Evolutionary conservation across 2,329 filamentous ascomycete species (phyloP), one percentile per base, ranked within the genome.

Genomic region (Massarina eburnea): DNA sequence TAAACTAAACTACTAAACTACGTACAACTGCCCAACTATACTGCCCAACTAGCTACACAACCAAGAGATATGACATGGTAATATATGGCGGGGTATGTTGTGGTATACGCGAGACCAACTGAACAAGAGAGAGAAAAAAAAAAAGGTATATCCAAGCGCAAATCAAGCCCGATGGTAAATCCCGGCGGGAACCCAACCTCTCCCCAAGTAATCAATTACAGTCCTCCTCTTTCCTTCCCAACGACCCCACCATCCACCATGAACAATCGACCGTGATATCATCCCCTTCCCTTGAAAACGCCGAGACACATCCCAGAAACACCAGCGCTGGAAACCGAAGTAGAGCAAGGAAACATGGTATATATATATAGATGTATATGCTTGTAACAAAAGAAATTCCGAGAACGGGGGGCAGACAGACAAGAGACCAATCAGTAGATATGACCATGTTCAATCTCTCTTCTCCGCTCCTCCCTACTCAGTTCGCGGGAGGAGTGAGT

Each of bases 401-500:
- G 26, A 29, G 26, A 29, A 8, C 8, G 33, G 33, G 4, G 5
- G 9, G 19, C 17, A 37, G 8, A 24, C 21, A 35, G 20, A 8
- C 7, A 33, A 26, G 34, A n/a, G 26, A 21, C 17, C 19, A 14
- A 22, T 18, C 34, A 38, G 15, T 32, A 40, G 27, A 39, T 33
- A 15, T 39, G 45, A 8, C 71, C 70, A 40, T 71, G 46, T 51
- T 74, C 72, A 45, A 74, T 74, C 53, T 74, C 70, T 40, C 66
- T 46, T 53, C 71, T 59, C 42, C 72, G 54, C 49, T 71, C 66
- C 41, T 69, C 70, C n/a, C 68, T 59, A 37, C 69, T 71, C 29
- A 68, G 39, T 7, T 54, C 64, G 43, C 69, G 53, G 17, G 64
- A 67, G n/a, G n/a, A 30, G 32, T 70, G 66, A 18, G 37, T 62